Evolutionary conservation across 176 grass and related monocot genomes (phyloP), one percentile per base, ranked within the genome.

Genomic region (Hordeum marinum): DNA sequence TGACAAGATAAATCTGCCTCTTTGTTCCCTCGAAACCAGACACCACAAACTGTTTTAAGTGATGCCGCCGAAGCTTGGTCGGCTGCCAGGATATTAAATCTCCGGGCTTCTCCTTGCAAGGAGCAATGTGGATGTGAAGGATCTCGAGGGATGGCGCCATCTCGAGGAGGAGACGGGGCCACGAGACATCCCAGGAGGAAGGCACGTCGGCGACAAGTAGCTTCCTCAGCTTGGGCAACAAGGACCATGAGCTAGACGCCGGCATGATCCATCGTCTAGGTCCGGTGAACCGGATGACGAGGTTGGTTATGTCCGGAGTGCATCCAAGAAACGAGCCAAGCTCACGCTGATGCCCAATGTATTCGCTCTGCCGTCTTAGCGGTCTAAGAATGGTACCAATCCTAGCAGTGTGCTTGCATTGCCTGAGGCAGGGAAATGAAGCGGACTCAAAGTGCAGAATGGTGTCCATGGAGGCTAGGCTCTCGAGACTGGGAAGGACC

Each of bases 1-100:
- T 83, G 17, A 83, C 68, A 62, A 83, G 39, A 37, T 20, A 45
- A 8, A 62, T 32, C 54, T 83, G 81, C 25, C 68, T 83, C 24
- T 27, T 24, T 1, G 81, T 83, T 31, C 54, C 37, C 37, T 45
- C 3, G 20, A 83, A 83, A 42, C 81, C 60, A 84, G 42, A 60
- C 71, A 84, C 18, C 25, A 18, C 68, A 42, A 83, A 74, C 81
- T 83, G 68, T 26, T 63, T 43, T 39, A 83, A 23, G 10, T 9
- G 21, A 21, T 29, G 32, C 7, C 37, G 60, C 72, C 2, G 42
- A 9, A 54, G 31, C 61, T 39, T 9, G 13, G 21, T 9, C 8
- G 58, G 82, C 1, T 26, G 17, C 82, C 72, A 84, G 0, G 20
- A 7, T 26, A 76, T 77, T 11, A 66, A 39, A 15, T 34, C 39